Base-by-base conservation (phyloP, 352 stramenopile species). In the Globisporangium middletonii region DNA sequence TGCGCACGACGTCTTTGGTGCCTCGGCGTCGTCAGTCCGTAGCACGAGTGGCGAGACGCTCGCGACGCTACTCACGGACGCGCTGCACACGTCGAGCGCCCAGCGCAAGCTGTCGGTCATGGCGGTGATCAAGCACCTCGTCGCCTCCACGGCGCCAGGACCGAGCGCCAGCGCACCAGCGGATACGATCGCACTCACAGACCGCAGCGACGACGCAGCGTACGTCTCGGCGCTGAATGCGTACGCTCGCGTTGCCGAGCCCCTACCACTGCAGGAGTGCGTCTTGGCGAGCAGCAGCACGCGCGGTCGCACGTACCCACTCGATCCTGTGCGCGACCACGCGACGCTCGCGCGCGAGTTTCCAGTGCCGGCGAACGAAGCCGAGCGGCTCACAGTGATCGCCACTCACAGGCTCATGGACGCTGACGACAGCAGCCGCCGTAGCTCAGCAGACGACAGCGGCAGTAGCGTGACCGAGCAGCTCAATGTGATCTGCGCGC, bases 401-500 rank as follows among this genome's bases (percentile, higher is more conserved):
- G 38, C 38, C 5, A n/a, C 12, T 5, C 16, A n/a, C 38, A 6
- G 16, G n/a, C 38, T 44, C 38, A 7, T 85, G 26, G 33, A 11
- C 33, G 33, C 33, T 38, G 33, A 2, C 1, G 33, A 7, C 7
- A 38, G 33, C 33, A 38, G 7, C 7, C 8, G 33, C 33, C 33
- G 33, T 9, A 38, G 33, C 11, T 9, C 8, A 38, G 69, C 63
- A 23, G 23, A 23, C 23, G 23, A 23, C 23, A 23, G 23, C 54
- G 59, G 77, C 50, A 64, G 38, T 19, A 19, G 16, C 12, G 38
- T 44, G 38, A 4, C 75, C 33, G 66, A 76, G 6, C 76, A 89
- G 41, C 68, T 89, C 18, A 61, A 72, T 16, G 50, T 86, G 42
- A 63, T 89, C 43, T 89, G 79, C 49, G 60, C 72, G 5, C 62